Base-by-base conservation (phyloP, 495 filamentous ascomycete genomes). In the Darksidea phi region DNA sequence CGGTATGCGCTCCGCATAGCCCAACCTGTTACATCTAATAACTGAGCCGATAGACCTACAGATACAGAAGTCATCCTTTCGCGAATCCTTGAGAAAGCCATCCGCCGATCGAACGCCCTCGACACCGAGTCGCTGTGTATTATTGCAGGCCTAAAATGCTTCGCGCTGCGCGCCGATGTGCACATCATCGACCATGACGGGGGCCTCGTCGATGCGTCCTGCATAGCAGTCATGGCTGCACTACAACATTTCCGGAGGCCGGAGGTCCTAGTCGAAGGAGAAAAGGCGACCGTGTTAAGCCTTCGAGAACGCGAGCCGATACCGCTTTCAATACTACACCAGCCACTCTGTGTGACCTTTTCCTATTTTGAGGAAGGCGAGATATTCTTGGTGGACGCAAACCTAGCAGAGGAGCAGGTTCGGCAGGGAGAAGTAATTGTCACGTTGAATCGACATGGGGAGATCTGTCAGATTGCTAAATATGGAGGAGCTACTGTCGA, bases 61-160 rank as follows among this genome's bases (percentile, higher is more conserved):
- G 61, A 74, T 48, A 64, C 67, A 36, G 94, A 98, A 76, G 77
- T 88, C 1, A 82, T 94, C 54, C 84, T 96, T 43, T 88, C 92
- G 10, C 86, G 91, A 37, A 79, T 92, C 48, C 86, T 98, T 36
- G 94, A 98, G 74, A 91, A 95, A 67, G 86, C 95, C 15, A 84
- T 98, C 60, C 93, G 95, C 25, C 89, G 93, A 47, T 95, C 91
- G 6, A 84, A 84, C 61, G 94, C 94, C 10, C 80, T 98, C 23
- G 91, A 96, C 70, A 96, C 91, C 25, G 94, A 98, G 76, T 95
- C 91, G 1, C 82, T 98, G 26, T 98, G 94, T 72, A 89, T 98
- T 13, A 74, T 97, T 21, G 91, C 94, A 23, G 91, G 90, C 13
- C 78, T 87, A 54, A 95, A 92, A 73, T 91, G 88, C 75, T 98